Conservation (phyloP, 176 grass and related monocot species). For the Eragrostis nindensis region DNA sequence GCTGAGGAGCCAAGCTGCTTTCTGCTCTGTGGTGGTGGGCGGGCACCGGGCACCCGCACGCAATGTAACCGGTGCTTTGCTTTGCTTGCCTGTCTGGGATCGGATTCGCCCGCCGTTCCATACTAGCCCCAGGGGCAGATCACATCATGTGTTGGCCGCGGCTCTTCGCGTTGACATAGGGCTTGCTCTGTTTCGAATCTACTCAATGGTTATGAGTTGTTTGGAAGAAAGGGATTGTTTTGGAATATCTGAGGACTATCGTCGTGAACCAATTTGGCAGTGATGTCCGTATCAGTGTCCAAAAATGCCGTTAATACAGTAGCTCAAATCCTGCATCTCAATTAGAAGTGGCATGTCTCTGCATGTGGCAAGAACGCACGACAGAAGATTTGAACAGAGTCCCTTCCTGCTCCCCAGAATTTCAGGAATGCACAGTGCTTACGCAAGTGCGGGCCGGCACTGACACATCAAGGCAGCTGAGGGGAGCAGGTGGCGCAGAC, state of each 20-base stretch:
- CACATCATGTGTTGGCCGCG: background rate
- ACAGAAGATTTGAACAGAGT: background rate
- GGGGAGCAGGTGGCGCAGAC: background rate
- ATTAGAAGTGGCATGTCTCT: background rate
- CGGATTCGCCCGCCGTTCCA: slow-evolving; percentile 16
- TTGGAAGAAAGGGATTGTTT: background rate
- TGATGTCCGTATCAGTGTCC: background rate
- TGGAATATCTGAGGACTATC: background rate
- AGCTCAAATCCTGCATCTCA: background rate
- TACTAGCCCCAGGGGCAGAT: background rate
- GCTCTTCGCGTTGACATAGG: background rate
- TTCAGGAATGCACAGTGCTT: background rate
- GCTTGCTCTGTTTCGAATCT: background rate
- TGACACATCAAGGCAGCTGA: background rate
- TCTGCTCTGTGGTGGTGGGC: background rate
- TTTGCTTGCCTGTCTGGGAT: slow-evolving; percentile 4
- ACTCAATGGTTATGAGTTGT: background rate
- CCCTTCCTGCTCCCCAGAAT: background rate
- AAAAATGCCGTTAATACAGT: background rate
- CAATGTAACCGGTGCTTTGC: background rate
- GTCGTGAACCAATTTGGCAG: background rate
- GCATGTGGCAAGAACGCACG: background rate
- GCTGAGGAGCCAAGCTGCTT: too few relatives aligned
- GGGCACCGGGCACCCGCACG: background rate
- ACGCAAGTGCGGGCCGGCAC: background rate